These are phyloP conservation scores for Coccomyxa sp. DNA, from an alignment of 139 green algal species.

Conservation along the genomic window DNA sequence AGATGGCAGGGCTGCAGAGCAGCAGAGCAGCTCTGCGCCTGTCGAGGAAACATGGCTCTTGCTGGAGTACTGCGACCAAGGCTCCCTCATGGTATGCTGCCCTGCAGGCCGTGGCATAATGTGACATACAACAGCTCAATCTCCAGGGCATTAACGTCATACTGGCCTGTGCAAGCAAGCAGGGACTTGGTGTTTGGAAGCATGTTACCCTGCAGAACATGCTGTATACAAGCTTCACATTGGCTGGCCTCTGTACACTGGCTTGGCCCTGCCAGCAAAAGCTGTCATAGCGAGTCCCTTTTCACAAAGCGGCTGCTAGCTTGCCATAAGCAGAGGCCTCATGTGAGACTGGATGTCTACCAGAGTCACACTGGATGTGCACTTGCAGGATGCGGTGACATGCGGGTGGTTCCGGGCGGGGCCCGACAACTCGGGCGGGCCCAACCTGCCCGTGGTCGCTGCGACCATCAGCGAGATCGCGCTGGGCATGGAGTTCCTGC, in stretches of 20 bases:
- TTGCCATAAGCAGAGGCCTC: too few relatives aligned
- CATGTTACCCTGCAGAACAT: neutral
- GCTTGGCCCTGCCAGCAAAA: too few relatives aligned
- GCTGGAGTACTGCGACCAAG: conserved; percentile 22
- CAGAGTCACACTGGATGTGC: neutral
- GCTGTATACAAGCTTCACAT: too few relatives aligned
- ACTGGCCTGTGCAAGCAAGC: neutral
- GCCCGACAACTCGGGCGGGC: neutral
- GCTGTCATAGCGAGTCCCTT: too few relatives aligned
- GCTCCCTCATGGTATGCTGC: conserved; percentile 13
- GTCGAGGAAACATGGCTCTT: conserved; percentile 14
- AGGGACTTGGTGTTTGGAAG: neutral
- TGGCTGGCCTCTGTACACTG: too few relatives aligned
- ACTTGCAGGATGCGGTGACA: conserved; percentile 8
- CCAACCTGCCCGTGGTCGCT: conserved; percentile 33
- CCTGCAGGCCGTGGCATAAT: too few relatives aligned
- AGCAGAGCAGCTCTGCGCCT: neutral
- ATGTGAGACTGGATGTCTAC: neutral
- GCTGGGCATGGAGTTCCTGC: conserved; percentile 55
- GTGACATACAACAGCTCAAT: too few relatives aligned
- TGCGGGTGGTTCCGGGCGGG: conserved; percentile 1
- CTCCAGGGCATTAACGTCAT: neutral
- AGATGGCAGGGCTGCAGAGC: neutral
- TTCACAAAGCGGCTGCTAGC: too few relatives aligned
- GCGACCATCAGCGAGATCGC: conserved; percentile 48